Conservation (phyloP, 805 yeast species). For the Candida nanaspora region DNA sequence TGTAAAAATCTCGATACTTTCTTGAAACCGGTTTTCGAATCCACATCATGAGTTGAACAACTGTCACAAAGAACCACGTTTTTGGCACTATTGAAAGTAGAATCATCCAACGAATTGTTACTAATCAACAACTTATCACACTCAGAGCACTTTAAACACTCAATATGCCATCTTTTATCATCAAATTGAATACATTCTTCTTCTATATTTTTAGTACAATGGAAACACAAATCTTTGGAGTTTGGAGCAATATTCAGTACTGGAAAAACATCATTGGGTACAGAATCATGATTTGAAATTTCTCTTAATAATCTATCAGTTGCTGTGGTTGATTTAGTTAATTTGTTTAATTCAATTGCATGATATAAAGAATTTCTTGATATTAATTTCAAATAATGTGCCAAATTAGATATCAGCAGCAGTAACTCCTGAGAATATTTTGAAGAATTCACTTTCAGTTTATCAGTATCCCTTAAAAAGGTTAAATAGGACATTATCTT, state of each 20-base stretch:
- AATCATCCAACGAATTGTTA: conserved; percentile 29
- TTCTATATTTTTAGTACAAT: conserved; percentile 74
- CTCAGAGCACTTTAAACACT: conserved; percentile 60
- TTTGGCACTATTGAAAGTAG: conserved; percentile 34
- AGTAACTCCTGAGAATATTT: conserved; percentile 57
- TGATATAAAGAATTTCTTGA: conserved; percentile 74
- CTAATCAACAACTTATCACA: conserved; percentile 35
- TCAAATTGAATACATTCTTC: conserved; percentile 63
- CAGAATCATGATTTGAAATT: conserved; percentile 38
- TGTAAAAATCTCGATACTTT: conserved; percentile 66
- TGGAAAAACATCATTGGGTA: conserved; percentile 31
- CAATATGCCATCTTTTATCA: conserved; percentile 73
- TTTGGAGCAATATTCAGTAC: conserved; percentile 42
- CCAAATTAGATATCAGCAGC: conserved; percentile 81
- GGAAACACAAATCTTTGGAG: conserved; percentile 70
- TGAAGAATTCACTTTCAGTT: conserved; percentile 24
- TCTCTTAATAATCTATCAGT: conserved; percentile 55
- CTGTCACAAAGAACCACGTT: conserved; percentile 47
- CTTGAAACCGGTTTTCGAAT: conserved; percentile 47
- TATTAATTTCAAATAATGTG: conserved; percentile 83
- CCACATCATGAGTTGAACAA: conserved; percentile 49
- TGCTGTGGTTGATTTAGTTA: conserved; percentile 50
- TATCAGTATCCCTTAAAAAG: conserved; percentile 55
- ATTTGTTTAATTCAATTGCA: conserved; percentile 62
- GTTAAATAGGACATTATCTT: conserved; percentile 87